Percentiles rank a stretch among this genome's conserved stretches.
Evolutionary conservation across 805 yeast species (phyloP).

Genomic region (Metschnikowia proteae): DNA sequence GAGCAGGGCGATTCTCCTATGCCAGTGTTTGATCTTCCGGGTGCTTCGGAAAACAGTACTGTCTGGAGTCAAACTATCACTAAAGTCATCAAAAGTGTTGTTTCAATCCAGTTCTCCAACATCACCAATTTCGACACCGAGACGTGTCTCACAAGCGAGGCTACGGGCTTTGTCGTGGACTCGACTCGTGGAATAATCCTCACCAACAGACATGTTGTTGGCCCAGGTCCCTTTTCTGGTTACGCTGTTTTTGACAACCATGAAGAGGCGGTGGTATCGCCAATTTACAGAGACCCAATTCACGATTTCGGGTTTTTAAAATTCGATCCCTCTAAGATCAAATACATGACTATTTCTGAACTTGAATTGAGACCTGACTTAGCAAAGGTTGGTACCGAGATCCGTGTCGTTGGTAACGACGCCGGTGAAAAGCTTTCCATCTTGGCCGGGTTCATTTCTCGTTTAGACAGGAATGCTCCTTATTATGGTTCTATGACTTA

Average conservation of each 20-base stretch:
- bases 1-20: conserved; percentile 6
- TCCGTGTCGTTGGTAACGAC: conserved; percentile 93
- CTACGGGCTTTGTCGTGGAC: conserved; percentile 95
- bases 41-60: conserved; percentile 18
- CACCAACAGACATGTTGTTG: conserved; percentile 93
- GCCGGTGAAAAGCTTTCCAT: conserved; percentile 93
- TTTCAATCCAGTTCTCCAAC: conserved; percentile 83
- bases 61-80: conserved; percentile 80
- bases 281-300: conserved; percentile 88
- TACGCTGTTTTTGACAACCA: conserved; percentile 91
- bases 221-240: conserved; percentile 92
- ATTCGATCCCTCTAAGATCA: conserved; percentile 67
- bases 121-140: conserved; percentile 88
- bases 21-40: conserved; percentile 15
- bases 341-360: conserved; percentile 68
- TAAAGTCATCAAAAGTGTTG: conserved; percentile 78
- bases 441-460: conserved; percentile 77
- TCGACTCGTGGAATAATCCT: conserved; percentile 74
- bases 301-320: conserved; percentile 90
- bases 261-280: conserved; percentile 84
- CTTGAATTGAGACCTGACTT: conserved; percentile 72
- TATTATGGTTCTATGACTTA: conserved; percentile 85
- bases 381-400: conserved; percentile 89
- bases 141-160: conserved; percentile 74
- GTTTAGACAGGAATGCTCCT: conserved; percentile 91